Percentiles rank a stretch among this genome's conserved stretches.
Evolutionary conservation across 169 alveolate genomes (phyloP).

Genomic region (Besnoitia besnoiti): DNA sequence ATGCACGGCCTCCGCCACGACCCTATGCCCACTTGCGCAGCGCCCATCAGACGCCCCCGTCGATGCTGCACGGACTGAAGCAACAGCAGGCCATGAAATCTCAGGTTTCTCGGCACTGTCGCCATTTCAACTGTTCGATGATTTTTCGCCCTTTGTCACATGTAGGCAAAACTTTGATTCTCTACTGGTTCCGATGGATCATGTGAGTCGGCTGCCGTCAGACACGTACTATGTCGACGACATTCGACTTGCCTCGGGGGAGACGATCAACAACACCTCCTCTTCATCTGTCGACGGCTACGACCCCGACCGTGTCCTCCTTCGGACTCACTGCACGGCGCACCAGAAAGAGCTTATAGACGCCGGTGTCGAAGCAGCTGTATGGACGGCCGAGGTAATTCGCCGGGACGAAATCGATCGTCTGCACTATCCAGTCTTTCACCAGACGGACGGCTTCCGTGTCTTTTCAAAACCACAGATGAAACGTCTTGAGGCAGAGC

Average conservation of each 20-base stretch:
- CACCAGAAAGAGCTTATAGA: slow-evolving; percentile 79
- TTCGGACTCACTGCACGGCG: slow-evolving; percentile 86
- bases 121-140: slow-evolving; percentile 56
- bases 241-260: neutral
- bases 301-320: slow-evolving; percentile 4
- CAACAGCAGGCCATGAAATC: neutral
- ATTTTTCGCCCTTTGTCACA: slow-evolving; percentile 77
- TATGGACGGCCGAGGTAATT: slow-evolving; percentile 81
- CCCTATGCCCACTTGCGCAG: neutral
- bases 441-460: slow-evolving; percentile 83
- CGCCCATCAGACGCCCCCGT: neutral
- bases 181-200: slow-evolving; percentile 79
- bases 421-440: slow-evolving; percentile 89
- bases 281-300: neutral
- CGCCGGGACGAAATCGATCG: slow-evolving; percentile 87
- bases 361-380: slow-evolving; percentile 70
- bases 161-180: slow-evolving; percentile 80
- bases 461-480: slow-evolving; percentile 42
- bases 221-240: slow-evolving; percentile 82
- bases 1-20: neutral
- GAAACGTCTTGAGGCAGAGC: slow-evolving; percentile 43
- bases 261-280: neutral
- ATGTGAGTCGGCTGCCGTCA: slow-evolving; percentile 76
- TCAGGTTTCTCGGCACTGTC: neutral
- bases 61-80: neutral